Conservation (phyloP, 208 protist genomes). For the Blastocrithidia nonstop region DNA sequence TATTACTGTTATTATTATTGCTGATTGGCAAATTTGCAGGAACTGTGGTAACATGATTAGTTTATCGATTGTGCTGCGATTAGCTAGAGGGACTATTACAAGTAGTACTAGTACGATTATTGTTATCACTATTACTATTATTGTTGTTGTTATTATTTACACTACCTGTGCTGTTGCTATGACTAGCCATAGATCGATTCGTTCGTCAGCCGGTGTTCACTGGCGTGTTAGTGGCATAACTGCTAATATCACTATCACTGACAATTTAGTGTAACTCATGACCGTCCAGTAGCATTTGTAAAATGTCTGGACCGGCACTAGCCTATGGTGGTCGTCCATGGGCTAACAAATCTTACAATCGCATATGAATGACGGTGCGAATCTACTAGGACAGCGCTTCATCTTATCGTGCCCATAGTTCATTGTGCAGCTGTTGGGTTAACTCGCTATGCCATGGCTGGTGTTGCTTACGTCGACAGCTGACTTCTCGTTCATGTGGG, state of each 20-base stretch:
- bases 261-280: slow-evolving; percentile 9
- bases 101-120: not conserved
- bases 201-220: too few relatives aligned
- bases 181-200: too few relatives aligned
- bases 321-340: slow-evolving; percentile 19
- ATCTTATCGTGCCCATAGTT: too few relatives aligned
- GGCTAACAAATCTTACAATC: slow-evolving; percentile 12
- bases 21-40: too few relatives aligned
- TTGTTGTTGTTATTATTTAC: not conserved
- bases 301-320: slow-evolving; percentile 19
- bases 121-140: not conserved
- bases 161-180: too few relatives aligned
- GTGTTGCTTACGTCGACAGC: slow-evolving; percentile 2
- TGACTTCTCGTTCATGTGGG: slow-evolving; percentile 10
- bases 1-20: too few relatives aligned
- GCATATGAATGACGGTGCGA: slow-evolving; percentile 6
- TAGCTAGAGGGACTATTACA: not conserved
- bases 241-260: too few relatives aligned
- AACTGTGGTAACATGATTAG: too few relatives aligned
- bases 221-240: too few relatives aligned
- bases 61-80: too few relatives aligned
- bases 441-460: slow-evolving; percentile 7
- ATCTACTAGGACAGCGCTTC: slow-evolving; percentile 8
- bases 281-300: slow-evolving; percentile 32
- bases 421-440: too few relatives aligned